Evolutionary conservation across 2,329 filamentous ascomycete genomes (phyloP), one percentile per base, ranked within the genome.

Genomic region (Alternaria dauci): DNA sequence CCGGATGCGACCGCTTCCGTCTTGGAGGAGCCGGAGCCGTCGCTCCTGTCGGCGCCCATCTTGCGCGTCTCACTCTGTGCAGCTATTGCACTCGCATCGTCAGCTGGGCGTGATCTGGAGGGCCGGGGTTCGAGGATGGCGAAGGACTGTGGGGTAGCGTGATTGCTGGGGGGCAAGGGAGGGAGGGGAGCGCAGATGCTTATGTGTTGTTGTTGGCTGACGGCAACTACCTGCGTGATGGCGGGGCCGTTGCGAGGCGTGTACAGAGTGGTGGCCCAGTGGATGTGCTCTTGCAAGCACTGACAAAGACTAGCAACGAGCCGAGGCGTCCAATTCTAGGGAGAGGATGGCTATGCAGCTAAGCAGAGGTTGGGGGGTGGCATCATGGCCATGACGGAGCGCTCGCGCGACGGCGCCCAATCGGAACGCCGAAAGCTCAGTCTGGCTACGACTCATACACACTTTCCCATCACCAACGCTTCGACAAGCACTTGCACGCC

Each of bases 41-140:
- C 61, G 43, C 58, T 56, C 59, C 66, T 68, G 63, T 55, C 57
- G 46, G 69, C 65, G 53, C 67, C 67, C 75, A 76, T 77, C 52
- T 68, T 73, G 69, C 68, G 68, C 72, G 69, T 69, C 65, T 74
- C 65, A 67, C 74, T 66, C 68, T 64, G 61, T 56, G 62, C 47
- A 48, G 67, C 59, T 67, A 77, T 68, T 54, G 67, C 67, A 68
- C 71, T 74, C 70, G 72, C 76, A 78, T 78, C 70, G 62, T 78
- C 75, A 63, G 73, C 58, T n/a, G 62, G 58, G 28, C 63, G 63
- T 28, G 66, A 61, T 26, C 61, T 48, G 55, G 58, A 63, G 57
- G 71, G 59, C 61, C 68, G 70, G 64, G 70, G 67, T 58, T 70
- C 67, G 58, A 66, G 72, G 84, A 66, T 85, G 84, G 59, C 80